Evolutionary conservation across 441 rosid species (phyloP).

Genomic region (Dalechampia spathulata): DNA sequence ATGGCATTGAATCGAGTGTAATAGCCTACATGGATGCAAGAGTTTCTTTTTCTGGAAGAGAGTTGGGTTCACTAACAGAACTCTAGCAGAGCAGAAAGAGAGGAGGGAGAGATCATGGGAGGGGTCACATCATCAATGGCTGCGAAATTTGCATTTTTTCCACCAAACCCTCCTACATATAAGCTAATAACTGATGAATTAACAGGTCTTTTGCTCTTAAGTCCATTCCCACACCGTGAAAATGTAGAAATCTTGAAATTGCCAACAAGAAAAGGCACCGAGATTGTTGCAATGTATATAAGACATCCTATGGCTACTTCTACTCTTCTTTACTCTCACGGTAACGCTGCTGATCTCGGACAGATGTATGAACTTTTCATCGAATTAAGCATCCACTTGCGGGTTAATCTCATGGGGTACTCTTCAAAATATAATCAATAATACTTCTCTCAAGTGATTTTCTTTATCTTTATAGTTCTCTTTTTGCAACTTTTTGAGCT

Average conservation of each 20-base stretch:
- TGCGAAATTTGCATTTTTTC: conserved; percentile 93
- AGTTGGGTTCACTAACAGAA: conserved; percentile 3
- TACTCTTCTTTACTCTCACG: too few relatives aligned
- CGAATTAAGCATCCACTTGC: conserved; percentile 81
- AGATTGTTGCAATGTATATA: conserved; percentile 80
- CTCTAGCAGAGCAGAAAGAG: conserved; percentile 7
- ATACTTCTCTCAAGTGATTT: not conserved
- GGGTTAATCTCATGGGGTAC: conserved; percentile 96
- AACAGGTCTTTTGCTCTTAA: conserved; percentile 70
- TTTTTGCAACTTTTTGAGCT: conserved; percentile 1
- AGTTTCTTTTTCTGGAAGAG: too few relatives aligned
- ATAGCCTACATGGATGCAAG: too few relatives aligned
- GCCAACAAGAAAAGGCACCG: conserved; percentile 67
- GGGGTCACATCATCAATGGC: conserved; percentile 96
- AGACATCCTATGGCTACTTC: conserved; percentile 89
- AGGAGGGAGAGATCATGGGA: conserved; percentile 51
- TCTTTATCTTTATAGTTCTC: not conserved
- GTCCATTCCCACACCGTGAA: conserved; percentile 83
- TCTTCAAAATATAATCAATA: too few relatives aligned
- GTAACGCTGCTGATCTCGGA: conserved; percentile 99
- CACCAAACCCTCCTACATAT: conserved; percentile 91
- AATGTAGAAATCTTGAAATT: conserved; percentile 78
- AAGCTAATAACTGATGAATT: conserved; percentile 54
- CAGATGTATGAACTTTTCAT: conserved; percentile 99
- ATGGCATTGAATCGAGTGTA: too few relatives aligned